Evolutionary conservation across 2,329 filamentous ascomycete genomes (phyloP).

Genomic region (Fusarium globosum): DNA sequence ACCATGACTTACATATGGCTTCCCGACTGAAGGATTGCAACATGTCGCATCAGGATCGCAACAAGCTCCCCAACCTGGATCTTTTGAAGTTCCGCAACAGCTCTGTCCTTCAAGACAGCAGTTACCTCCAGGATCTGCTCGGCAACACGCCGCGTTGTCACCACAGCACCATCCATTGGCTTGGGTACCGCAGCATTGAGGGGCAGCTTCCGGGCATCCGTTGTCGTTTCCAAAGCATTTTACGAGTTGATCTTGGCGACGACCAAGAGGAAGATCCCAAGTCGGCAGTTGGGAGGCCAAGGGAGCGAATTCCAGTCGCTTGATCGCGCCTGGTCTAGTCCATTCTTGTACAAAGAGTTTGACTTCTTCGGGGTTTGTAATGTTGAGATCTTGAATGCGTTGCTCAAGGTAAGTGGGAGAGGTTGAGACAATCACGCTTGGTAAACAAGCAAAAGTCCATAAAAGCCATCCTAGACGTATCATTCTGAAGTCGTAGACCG

Average conservation of each 20-base stretch:
- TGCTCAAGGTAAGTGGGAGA: background rate
- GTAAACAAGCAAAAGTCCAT: background rate
- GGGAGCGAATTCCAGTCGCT: background rate
- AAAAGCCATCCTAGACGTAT: background rate
- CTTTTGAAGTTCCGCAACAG: background rate
- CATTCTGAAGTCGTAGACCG: background rate
- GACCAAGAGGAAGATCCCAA: background rate
- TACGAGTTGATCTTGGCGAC: background rate
- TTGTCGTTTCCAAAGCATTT: background rate
- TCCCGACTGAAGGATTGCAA: background rate
- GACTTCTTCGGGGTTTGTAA: background rate
- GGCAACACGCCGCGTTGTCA: background rate
- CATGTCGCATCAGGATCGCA: background rate
- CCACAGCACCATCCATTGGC: background rate
- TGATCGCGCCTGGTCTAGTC: background rate
- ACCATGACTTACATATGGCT: background rate
- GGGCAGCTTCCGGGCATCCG: background rate
- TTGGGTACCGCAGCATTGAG: background rate
- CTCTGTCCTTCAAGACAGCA: background rate
- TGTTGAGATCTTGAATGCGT: background rate
- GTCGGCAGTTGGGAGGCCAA: background rate
- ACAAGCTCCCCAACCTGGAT: background rate
- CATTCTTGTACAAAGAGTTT: background rate
- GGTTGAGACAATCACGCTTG: background rate
- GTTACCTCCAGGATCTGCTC: background rate